Base-by-base conservation (phyloP, 116 monocot species). In the Iris pallida region DNA sequence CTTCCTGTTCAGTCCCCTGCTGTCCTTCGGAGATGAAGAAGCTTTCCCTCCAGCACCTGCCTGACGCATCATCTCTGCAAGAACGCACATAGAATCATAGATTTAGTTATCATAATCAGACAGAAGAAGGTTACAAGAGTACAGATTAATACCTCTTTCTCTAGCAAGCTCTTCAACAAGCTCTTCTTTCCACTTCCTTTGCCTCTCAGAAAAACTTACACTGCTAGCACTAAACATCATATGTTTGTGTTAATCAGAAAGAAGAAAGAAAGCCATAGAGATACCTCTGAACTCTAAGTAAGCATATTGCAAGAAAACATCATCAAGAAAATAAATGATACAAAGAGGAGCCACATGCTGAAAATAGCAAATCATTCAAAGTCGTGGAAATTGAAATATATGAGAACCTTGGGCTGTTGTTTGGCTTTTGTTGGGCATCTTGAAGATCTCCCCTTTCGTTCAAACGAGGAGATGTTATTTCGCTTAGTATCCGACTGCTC, bases 161-260 rank as follows among this genome's bases (percentile, higher is more conserved):
- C 30, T 30, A 1, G 30, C 30, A 63, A 97, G 92, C 63, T 97
- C 96, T 61, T 74, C 79, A 67, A 77, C 81, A 45, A 97, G 71
- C 73, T 97, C 92, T 81, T 97, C 85, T 72, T 83, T 87, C 96
- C 92, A 92, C 77, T 84, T 89, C 64, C 67, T 79, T 45, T 57
- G 76, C 63, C 75, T 83, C 7, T 83, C 77, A 14, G 66, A 75
- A 45, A 78, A 73, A 44, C 18, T 81, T 15, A 49, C 57, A 20
- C 76, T 85, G 76, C 53, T 64, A 1, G 2, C 17, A 64, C 8
- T 18, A 48, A 17, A 61, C 47, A 62, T 55, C 13, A 30, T 30
- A 30, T 30, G 30, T 1, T 1, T 30, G 30, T 30, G 2, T 30
- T 30, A 30, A 30, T 30, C 30, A 30, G 30, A 30, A 30, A 18